phyloP scores from a whole-genome alignment of 2,329 filamentous ascomycete genomes.

The Aureobasidium sp. region DNA sequence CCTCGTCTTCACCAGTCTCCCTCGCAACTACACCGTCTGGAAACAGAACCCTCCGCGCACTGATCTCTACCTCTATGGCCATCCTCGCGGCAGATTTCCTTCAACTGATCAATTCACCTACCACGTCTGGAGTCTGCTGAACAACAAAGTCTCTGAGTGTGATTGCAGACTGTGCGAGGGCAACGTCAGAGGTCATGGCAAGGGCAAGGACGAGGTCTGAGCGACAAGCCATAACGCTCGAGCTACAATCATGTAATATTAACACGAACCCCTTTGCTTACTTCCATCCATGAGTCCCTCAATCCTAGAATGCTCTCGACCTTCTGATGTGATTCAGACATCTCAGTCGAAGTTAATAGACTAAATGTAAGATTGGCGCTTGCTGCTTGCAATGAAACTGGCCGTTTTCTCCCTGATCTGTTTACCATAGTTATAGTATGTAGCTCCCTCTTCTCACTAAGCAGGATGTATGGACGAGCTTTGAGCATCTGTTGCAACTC shows the following conservation, averaged over 20 bases:
- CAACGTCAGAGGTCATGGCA: not conserved
- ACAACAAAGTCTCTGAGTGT: not conserved
- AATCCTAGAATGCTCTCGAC: too few relatives aligned
- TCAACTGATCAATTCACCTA: not conserved
- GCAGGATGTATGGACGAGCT: not conserved
- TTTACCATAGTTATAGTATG: not conserved
- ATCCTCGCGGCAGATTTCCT: not conserved
- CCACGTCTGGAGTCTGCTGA: not conserved
- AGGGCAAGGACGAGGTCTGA: not conserved
- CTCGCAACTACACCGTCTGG: conserved; percentile 1
- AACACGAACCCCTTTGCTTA: not conserved
- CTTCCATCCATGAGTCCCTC: too few relatives aligned
- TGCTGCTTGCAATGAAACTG: not conserved
- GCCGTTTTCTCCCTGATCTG: not conserved
- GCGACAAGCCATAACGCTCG: not conserved
- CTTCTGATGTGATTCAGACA: too few relatives aligned
- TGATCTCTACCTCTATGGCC: not conserved
- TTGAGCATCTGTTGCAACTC: not conserved
- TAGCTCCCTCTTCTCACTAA: not conserved
- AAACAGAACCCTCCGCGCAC: not conserved
- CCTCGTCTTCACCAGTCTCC: not conserved
- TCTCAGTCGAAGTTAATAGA: not conserved
- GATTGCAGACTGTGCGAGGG: not conserved
- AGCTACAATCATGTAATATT: not conserved
- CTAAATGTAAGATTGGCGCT: not conserved